Evolutionary conservation across 176 grass and related monocot species (phyloP), one percentile per base, ranked within the genome.

Genomic region (Hsuehochloa calcarea): DNA sequence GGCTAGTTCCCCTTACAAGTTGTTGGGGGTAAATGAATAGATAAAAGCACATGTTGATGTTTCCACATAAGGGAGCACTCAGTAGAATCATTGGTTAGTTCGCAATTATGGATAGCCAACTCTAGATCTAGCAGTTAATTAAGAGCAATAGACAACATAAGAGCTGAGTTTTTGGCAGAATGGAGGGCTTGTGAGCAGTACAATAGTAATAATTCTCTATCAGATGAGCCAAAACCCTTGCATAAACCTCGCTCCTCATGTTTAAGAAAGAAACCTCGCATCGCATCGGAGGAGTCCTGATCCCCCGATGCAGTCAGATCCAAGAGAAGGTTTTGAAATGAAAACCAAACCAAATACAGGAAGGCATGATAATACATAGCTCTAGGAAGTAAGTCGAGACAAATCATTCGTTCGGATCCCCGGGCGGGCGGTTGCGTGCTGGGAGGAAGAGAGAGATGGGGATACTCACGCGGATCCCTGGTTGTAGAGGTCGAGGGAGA

Each of bases 401-500:
- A 55, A 13, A 49, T 50, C 13, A 50, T 34, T 34, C 31, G 31
- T 34, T 34, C 2, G 31, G 56, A 59, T 1, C 56, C 56, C 22
- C n/a, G 10, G 3, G 22, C 19, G 22, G 55, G 22, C 19, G 55
- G 55, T 23, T 59, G 55, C 22, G 10, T 60, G 56, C 9, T 4
- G 22, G 8, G 22, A 59, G 20, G 8, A 9, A 58, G 54, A 52
- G 50, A 13, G 16, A 17, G 50, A 52, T 17, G 16, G 52, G 0
- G 62, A 62, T 14, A 87, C 90, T 87, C 26, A 99, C 96, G 88
- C 89, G 70, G 93, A 94, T 94, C 96, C 96, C 82, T 99, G 85
- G 88, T 99, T 99, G 91, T 96, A 99, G 86, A 99, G 86, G 70
- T 99, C 93, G 80, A 99, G 84, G 83, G 93, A 87, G 60, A 99